phyloP scores from a whole-genome alignment of 148 eudicot species.

The Spergularia bocconei region DNA sequence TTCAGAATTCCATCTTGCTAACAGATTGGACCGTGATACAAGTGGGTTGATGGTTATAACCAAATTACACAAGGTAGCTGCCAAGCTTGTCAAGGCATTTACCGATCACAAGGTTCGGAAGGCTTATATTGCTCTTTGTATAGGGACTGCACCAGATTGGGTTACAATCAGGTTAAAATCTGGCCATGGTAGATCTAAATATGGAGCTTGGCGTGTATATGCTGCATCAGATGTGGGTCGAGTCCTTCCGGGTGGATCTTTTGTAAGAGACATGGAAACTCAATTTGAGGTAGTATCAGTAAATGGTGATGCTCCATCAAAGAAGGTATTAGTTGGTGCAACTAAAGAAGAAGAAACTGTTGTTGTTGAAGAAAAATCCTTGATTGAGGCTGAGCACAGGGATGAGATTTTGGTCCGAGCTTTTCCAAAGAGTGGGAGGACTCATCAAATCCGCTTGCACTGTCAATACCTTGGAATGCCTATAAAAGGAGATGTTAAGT shows the following conservation, averaged over 20 bases:
- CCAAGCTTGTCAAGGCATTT: conserved; percentile 87
- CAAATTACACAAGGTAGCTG: conserved; percentile 84
- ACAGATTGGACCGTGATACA: conserved; percentile 93
- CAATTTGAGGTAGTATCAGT: conserved; percentile 59
- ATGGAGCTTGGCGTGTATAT: conserved; percentile 96
- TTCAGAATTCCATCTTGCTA: conserved; percentile 87
- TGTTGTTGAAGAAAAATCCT: conserved; percentile 59
- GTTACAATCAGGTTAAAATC: conserved; percentile 53
- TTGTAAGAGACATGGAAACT: conserved; percentile 84
- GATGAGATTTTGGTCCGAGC: conserved; percentile 81
- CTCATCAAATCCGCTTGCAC: conserved; percentile 95
- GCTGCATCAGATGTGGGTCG: conserved; percentile 77
- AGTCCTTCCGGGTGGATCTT: conserved; percentile 76
- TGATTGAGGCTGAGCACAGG: conserved; percentile 27
- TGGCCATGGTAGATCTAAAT: conserved; percentile 92
- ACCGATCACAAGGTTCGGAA: conserved; percentile 83
- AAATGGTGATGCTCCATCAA: conserved; percentile 37
- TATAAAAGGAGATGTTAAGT: conserved; percentile 88
- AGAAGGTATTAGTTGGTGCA: conserved; percentile 24
- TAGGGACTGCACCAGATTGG: conserved; percentile 73
- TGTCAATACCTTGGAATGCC: conserved; percentile 92
- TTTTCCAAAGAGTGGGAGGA: conserved; percentile 85
- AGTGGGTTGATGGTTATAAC: conserved; percentile 85
- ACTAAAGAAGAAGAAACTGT: conserved; percentile 32
- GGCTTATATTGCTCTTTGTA: conserved; percentile 70